Conservation (phyloP, 768 basidiomycete genomes). For the Leccinum fibrillosum region DNA sequence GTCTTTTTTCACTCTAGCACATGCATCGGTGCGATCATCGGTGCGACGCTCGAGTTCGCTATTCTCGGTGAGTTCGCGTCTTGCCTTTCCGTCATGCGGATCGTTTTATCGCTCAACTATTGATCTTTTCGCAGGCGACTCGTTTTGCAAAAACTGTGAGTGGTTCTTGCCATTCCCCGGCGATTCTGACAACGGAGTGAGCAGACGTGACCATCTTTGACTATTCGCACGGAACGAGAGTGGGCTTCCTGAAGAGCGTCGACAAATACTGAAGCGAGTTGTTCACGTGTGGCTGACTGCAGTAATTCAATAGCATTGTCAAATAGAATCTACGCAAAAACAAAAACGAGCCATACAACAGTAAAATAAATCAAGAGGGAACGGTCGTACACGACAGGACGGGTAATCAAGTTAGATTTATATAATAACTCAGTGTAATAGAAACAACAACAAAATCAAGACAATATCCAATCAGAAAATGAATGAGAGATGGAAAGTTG, state of each 20-base stretch:
- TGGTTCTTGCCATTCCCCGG: not conserved
- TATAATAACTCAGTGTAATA: not conserved
- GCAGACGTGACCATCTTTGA: constrained; percentile 63
- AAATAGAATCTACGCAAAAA: not conserved
- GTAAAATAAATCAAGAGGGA: not conserved
- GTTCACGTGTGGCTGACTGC: too few species aligned
- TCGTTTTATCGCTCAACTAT: not conserved
- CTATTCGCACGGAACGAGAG: constrained; percentile 48
- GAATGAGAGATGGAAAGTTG: not conserved
- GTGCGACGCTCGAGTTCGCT: constrained; percentile 22
- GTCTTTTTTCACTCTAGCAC: constrained; percentile 28
- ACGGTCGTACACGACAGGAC: not conserved
- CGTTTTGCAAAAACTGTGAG: constrained; percentile 67
- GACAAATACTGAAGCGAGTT: constrained; percentile 22
- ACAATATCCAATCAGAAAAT: constrained; percentile 12
- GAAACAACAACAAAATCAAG: constrained; percentile 4
- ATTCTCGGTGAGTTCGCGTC: constrained; percentile 19
- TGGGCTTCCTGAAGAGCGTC: constrained; percentile 58
- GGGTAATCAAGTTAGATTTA: not conserved
- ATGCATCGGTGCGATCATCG: constrained; percentile 56
- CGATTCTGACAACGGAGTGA: not conserved
- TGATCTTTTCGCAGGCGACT: constrained; percentile 39
- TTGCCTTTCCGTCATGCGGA: not conserved
- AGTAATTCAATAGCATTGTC: not conserved
- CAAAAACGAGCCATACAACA: not conserved